These are phyloP conservation scores for Malbranchea zuffiana DNA, from an alignment of 2,329 filamentous ascomycete genomes.

Conservation along the genomic window DNA sequence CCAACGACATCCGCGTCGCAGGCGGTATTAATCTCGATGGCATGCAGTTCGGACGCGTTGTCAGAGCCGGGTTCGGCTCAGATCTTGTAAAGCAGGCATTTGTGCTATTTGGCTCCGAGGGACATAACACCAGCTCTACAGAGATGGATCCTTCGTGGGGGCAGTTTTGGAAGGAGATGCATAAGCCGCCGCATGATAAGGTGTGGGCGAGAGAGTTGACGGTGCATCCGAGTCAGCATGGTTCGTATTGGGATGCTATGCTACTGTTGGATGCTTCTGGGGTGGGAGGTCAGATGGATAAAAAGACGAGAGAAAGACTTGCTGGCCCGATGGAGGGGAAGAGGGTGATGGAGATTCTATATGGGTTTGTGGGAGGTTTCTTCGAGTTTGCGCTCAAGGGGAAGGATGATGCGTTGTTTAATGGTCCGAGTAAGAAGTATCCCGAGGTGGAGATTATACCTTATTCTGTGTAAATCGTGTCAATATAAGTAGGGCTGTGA, in stretches of 20 bases:
- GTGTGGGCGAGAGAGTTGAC: slow-evolving; percentile 13
- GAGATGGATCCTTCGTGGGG: slow-evolving; percentile 13
- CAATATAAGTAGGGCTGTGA: no score
- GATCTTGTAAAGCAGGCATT: slow-evolving; percentile 11
- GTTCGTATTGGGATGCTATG: slow-evolving; percentile 16
- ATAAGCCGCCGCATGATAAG: slow-evolving; percentile 5
- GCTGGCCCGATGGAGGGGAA: background rate
- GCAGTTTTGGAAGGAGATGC: slow-evolving; percentile 12
- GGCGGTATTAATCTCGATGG: slow-evolving; percentile 29
- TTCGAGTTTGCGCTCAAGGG: slow-evolving; percentile 2
- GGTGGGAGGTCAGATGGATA: background rate
- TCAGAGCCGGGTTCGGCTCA: slow-evolving; percentile 10
- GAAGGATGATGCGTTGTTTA: slow-evolving; percentile 4
- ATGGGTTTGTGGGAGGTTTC: slow-evolving; percentile 4
- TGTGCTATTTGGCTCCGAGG: slow-evolving; percentile 12
- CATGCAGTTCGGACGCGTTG: slow-evolving; percentile 17
- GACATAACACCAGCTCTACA: slow-evolving; percentile 9
- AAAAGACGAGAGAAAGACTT: background rate
- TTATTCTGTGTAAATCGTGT: no score
- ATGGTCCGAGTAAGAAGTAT: background rate
- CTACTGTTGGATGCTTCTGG: no score
- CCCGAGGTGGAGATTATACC: no score
- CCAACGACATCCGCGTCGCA: slow-evolving; percentile 16
- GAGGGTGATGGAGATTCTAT: background rate
- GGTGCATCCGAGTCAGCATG: slow-evolving; percentile 12